phyloP scores from a whole-genome alignment of 768 basidiomycete species.

The Xerocomellus dryophilus region DNA sequence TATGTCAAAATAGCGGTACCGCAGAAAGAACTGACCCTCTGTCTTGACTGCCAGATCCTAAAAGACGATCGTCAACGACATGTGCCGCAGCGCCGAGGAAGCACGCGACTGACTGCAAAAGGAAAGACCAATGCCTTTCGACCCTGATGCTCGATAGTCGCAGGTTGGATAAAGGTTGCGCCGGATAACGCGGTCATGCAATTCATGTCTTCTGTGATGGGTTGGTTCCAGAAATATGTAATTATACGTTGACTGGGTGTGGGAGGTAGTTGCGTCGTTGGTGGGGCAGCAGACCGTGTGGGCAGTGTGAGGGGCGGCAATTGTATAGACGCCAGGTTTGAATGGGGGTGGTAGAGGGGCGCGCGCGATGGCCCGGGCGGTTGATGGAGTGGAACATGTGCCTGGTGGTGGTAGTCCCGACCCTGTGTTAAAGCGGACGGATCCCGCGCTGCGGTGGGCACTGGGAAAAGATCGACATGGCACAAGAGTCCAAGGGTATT shows the following conservation, averaged over 20 bases:
- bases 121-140: constrained; percentile 57
- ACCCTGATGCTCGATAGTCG: constrained; percentile 51
- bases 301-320: constrained; percentile 24
- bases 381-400: constrained; percentile 7
- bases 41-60: constrained; percentile 68
- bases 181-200: constrained; percentile 55
- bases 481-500: constrained; percentile 69
- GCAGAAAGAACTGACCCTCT: constrained; percentile 64
- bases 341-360: constrained; percentile 13
- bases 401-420: constrained; percentile 14
- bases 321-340: constrained; percentile 17
- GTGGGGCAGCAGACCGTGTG: constrained; percentile 5
- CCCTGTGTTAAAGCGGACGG: not conserved
- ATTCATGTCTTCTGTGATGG: constrained; percentile 44
- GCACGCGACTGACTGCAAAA: constrained; percentile 47
- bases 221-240: constrained; percentile 38
- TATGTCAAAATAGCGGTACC: constrained; percentile 72
- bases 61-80: not conserved
- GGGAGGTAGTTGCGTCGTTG: constrained; percentile 4
- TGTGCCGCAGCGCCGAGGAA: constrained; percentile 4
- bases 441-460: constrained; percentile 33
- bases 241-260: constrained; percentile 37
- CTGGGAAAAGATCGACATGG: constrained; percentile 74
- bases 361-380: constrained; percentile 7
- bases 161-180: constrained; percentile 58